Evolutionary conservation across 495 filamentous ascomycete species (phyloP).

Genomic region (Bryoglossum gracile): DNA sequence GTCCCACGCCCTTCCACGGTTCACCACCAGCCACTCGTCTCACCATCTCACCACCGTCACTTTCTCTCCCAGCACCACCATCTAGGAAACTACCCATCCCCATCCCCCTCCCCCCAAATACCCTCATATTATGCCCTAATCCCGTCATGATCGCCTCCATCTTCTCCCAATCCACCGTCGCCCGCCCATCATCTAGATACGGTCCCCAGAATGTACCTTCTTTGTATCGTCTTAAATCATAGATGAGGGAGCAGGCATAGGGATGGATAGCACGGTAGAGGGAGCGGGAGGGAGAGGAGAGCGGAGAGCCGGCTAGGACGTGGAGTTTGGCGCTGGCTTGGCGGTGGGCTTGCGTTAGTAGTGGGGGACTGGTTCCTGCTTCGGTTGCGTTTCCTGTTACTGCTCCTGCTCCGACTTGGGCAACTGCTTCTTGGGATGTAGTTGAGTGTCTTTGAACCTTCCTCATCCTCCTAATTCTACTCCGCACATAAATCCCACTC

Average conservation of each 20-base stretch:
- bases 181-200: slow-evolving; percentile 44
- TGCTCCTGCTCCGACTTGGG: too few relatives aligned
- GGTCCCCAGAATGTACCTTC: slow-evolving; percentile 52
- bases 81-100: slow-evolving; percentile 34
- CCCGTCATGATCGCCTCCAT: slow-evolving; percentile 58
- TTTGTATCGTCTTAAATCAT: slow-evolving; percentile 57
- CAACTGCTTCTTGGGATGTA: too few relatives aligned
- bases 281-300: slow-evolving; percentile 27
- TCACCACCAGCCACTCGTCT: too few relatives aligned
- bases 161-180: slow-evolving; percentile 61
- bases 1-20: slow-evolving; percentile 49
- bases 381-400: too few relatives aligned
- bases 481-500: slow-evolving; percentile 47
- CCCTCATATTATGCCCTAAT: slow-evolving; percentile 45
- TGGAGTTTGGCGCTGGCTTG: slow-evolving; percentile 58
- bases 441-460: too few relatives aligned
- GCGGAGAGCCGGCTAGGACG: slow-evolving; percentile 48
- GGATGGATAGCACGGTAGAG: slow-evolving; percentile 35
- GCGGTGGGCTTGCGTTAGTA: too few relatives aligned
- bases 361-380: too few relatives aligned
- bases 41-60: too few relatives aligned
- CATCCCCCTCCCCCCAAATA: slow-evolving; percentile 32
- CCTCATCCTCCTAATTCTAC: too few relatives aligned
- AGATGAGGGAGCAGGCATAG: slow-evolving; percentile 53
- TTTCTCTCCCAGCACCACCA: slow-evolving; percentile 20